Evolutionary conservation across 129 eudicot species (phyloP).

Genomic region (Smallanthus sonchifolius): DNA sequence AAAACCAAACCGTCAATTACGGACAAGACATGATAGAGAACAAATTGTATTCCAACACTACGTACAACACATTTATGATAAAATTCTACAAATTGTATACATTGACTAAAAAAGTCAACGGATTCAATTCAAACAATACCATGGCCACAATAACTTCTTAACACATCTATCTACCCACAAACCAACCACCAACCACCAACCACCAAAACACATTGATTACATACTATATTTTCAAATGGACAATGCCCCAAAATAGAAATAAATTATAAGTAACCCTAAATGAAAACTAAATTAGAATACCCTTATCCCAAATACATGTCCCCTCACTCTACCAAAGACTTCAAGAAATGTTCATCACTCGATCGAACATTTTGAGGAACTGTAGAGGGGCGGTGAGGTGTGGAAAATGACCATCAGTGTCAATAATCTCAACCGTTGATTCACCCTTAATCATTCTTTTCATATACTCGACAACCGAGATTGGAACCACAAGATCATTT

Average conservation of each 20-base stretch:
- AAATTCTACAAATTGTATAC: conserved; percentile 10
- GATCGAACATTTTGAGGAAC: conserved; percentile 56
- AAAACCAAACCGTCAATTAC: not conserved
- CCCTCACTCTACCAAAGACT: conserved; percentile 37
- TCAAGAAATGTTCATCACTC: conserved; percentile 35
- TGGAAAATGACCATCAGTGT: conserved; percentile 88
- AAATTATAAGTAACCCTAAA: not conserved
- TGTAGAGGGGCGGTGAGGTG: conserved; percentile 62
- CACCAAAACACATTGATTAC: conserved; percentile 22
- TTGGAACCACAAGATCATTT: conserved; percentile 64
- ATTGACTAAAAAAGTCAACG: conserved; percentile 21
- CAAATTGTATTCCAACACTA: conserved; percentile 10
- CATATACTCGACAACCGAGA: conserved; percentile 59
- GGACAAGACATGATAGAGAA: not conserved
- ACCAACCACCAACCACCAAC: conserved; percentile 22
- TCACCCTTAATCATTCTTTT: conserved; percentile 47
- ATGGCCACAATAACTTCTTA: conserved; percentile 19
- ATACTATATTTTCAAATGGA: conserved; percentile 17
- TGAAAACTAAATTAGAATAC: conserved; percentile 4
- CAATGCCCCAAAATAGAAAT: conserved; percentile 14
- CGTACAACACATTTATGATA: conserved; percentile 5
- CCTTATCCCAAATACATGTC: conserved; percentile 1
- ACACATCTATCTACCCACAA: conserved; percentile 18
- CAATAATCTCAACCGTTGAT: conserved; percentile 53
- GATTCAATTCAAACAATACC: conserved; percentile 12